Base-by-base conservation (phyloP, 306 rosid species). In the Casuarina equisetifolia region DNA sequence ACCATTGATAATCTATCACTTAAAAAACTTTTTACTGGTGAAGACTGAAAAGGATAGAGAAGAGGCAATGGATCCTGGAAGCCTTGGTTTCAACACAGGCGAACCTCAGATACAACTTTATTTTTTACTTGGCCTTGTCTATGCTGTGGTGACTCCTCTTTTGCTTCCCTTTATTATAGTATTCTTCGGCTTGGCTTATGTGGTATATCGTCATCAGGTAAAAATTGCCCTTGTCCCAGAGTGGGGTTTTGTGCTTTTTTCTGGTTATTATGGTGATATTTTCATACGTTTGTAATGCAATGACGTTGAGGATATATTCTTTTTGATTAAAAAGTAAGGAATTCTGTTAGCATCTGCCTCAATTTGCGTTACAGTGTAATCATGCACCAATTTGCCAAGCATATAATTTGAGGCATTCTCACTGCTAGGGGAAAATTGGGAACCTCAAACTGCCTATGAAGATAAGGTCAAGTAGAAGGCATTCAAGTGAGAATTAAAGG, bases 61-160 rank as follows among this genome's bases (percentile, higher is more conserved):
- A 82, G 97, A 95, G 76, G 99, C 99, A 69, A 95, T 92, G 99
- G 97, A 95, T 87, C 99, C 99, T 0, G 99, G 99, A 69, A 95
- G 90, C 72, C 85, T 95, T 7, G 99, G 90, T 52, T 95, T 95
- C 87, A 92, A 92, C 78, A 87, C 92, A 4, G 97, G 99, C 13
- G 99, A 95, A 80, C 99, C 99, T 74, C 97, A 90, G 80, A 89
- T 95, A 52, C 99, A 95, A 76, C 97, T 95, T 44, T 95, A 95
- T 82, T 91, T 95, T 87, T 84, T 95, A 75, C 99, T 95, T 58
- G 99, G 99, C 81, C 97, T 95, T 75, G 97, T 95, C 32, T 95
- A 95, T 74, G 88, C 99, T 16, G 97, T 89, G 74, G 97, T 89
- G 76, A 84, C 99, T 0, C 99, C 99, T 36, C 52, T 89, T 79